Evolutionary conservation across 352 stramenopile species (phyloP).

Genomic region (Phytophthora pistaciae): DNA sequence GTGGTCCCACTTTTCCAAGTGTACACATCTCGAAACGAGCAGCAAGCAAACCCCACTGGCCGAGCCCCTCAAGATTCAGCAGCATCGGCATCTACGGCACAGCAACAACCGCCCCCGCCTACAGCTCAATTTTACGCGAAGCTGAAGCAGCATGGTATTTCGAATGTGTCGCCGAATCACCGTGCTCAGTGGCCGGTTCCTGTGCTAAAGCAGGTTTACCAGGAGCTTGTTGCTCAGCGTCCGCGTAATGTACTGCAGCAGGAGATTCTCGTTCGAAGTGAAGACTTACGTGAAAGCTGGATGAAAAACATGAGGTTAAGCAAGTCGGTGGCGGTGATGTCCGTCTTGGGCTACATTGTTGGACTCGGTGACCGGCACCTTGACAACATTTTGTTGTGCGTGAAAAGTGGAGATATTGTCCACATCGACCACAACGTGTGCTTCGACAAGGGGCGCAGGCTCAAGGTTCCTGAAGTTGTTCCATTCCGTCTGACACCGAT

Average conservation of each 20-base stretch:
- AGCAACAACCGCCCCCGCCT: constrained; percentile 38
- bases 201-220: constrained; percentile 73
- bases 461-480: constrained; percentile 92
- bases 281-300: constrained; percentile 74
- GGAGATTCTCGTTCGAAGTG: constrained; percentile 62
- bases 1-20: constrained; percentile 87
- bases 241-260: constrained; percentile 73
- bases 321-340: constrained; percentile 89
- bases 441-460: constrained; percentile 89
- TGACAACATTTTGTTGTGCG: constrained; percentile 92
- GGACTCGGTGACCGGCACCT: constrained; percentile 92
- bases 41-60: constrained; percentile 10
- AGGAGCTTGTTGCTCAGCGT: constrained; percentile 70
- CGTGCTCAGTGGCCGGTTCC: constrained; percentile 67
- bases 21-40: constrained; percentile 62
- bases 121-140: constrained; percentile 88
- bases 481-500: constrained; percentile 92
- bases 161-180: constrained; percentile 74
- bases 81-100: constrained; percentile 12
- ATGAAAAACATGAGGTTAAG: constrained; percentile 63
- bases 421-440: constrained; percentile 95
- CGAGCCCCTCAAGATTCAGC: constrained; percentile 29
- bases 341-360: constrained; percentile 89
- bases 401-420: constrained; percentile 81
- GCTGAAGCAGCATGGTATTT: constrained; percentile 80